Conservation (phyloP, 257 asterid species). For the Ilex asprella region DNA sequence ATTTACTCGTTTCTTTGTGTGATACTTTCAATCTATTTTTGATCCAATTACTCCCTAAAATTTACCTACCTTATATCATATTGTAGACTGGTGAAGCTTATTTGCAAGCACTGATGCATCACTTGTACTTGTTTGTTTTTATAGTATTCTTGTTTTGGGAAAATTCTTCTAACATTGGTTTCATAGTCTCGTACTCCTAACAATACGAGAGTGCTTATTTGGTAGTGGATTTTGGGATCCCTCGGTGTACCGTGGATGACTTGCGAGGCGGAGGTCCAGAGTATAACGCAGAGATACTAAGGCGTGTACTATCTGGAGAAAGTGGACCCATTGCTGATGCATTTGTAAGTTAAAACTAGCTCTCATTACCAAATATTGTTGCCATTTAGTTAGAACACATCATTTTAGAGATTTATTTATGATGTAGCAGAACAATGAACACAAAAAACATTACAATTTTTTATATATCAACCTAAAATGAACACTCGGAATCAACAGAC, state of each 20-base stretch:
- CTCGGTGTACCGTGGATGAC: slow-evolving; percentile 56
- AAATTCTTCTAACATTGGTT: neutral
- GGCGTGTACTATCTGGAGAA: slow-evolving; percentile 64
- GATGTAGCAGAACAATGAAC: no score
- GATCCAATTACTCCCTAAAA: neutral
- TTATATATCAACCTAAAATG: no score
- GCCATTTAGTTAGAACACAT: no score
- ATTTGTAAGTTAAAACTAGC: slow-evolving; percentile 34
- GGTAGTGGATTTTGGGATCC: slow-evolving; percentile 70
- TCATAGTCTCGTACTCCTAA: neutral
- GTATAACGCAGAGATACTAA: slow-evolving; percentile 59
- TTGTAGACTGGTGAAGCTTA: neutral
- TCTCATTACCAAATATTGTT: no score
- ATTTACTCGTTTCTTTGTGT: neutral
- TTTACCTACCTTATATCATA: neutral
- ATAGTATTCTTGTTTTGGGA: no score
- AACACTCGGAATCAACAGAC: no score
- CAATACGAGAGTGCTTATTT: neutral
- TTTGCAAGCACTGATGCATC: neutral
- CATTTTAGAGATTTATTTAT: no score
- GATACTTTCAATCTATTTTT: neutral
- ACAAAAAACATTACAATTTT: no score
- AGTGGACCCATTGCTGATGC: slow-evolving; percentile 79
- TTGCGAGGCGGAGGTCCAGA: slow-evolving; percentile 70
- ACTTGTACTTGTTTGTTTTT: neutral